Evolutionary conservation across 2,329 filamentous ascomycete species (phyloP).

Genomic region (Nemania sp.): DNA sequence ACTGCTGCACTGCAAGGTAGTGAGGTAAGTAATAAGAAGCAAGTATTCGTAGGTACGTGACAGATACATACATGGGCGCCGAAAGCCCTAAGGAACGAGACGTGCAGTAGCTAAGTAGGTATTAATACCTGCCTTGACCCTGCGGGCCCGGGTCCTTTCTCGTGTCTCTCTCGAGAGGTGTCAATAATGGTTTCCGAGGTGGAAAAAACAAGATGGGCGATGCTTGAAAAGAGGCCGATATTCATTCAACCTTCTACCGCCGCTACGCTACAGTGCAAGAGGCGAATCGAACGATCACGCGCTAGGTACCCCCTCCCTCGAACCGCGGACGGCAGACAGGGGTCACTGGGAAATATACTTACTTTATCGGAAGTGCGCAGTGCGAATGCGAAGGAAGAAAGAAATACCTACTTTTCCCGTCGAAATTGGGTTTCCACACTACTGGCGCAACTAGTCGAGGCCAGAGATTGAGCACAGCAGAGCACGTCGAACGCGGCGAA

Average conservation of each 20-base stretch:
- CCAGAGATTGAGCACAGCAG: too few species aligned
- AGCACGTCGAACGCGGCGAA: neutral
- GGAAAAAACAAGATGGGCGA: neutral
- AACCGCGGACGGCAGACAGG: constrained; percentile 4
- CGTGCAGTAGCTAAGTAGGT: neutral
- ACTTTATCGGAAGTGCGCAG: too few species aligned
- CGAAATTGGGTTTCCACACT: neutral
- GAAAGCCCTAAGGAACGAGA: constrained; percentile 12
- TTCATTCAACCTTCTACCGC: neutral
- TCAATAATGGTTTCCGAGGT: constrained; percentile 3
- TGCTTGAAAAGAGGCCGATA: neutral
- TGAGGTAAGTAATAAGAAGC: too few species aligned
- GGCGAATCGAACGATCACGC: neutral
- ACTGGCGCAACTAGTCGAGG: neutral
- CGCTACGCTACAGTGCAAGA: neutral
- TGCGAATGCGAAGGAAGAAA: too few species aligned
- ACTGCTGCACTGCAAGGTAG: too few species aligned
- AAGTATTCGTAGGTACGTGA: constrained; percentile 15
- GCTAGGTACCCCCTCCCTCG: neutral
- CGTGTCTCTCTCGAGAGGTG: constrained; percentile 11
- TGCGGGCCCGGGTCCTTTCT: too few species aligned
- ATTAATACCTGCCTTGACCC: too few species aligned
- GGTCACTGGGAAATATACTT: neutral
- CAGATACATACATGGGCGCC: constrained; percentile 8
- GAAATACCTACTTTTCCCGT: too few species aligned